phyloP scores from a whole-genome alignment of 2,329 filamentous ascomycete genomes.

The Alternaria hordeiaustralica region DNA sequence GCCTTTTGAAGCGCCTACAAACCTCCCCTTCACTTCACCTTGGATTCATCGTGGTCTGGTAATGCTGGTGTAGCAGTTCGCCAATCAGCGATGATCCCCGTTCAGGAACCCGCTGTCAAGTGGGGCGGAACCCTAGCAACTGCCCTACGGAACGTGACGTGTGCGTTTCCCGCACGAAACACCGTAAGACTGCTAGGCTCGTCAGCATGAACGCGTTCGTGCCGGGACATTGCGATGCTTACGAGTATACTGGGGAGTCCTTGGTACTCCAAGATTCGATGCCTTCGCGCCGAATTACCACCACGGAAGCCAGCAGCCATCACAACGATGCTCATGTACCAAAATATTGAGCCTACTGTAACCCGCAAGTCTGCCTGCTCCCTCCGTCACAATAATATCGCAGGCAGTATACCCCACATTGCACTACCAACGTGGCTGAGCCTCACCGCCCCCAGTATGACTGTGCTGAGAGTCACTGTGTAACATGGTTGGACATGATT shows the following conservation, averaged over 20 bases:
- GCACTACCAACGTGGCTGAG: slow-evolving; percentile 1
- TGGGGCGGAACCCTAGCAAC: slow-evolving; percentile 16
- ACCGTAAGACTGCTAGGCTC: neutral
- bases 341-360: neutral
- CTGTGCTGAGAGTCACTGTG: neutral
- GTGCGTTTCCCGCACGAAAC: slow-evolving; percentile 8
- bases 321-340: neutral
- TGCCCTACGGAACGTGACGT: slow-evolving; percentile 14
- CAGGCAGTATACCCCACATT: neutral
- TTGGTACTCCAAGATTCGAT: neutral
- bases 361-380: neutral
- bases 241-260: neutral
- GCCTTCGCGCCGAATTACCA: neutral
- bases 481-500: neutral
- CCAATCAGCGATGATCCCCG: slow-evolving; percentile 13
- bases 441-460: slow-evolving; percentile 1
- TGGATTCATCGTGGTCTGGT: slow-evolving; percentile 5
- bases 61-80: neutral
- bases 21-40: slow-evolving; percentile 4
- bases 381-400: neutral
- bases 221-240: neutral
- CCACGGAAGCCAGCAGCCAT: neutral
- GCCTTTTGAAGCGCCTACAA: neutral
- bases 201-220: neutral
- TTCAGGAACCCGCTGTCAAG: slow-evolving; percentile 12